Base-by-base conservation (phyloP, 2,329 filamentous ascomycete species). In the Aaosphaeria arxii region DNA sequence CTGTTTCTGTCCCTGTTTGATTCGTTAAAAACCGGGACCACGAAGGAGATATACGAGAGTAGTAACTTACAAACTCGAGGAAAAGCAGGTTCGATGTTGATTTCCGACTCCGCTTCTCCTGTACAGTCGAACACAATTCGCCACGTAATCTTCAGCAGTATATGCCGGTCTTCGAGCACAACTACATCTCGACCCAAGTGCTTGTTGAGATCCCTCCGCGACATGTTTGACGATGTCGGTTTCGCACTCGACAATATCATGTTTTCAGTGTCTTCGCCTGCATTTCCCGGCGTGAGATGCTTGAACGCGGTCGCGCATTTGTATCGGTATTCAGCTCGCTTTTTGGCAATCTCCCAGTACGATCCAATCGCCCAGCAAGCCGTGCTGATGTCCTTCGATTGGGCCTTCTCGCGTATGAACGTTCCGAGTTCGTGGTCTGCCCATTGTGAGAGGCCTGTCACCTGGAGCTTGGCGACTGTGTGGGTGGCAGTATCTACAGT, bases 41-140 rank as follows among this genome's bases (percentile, higher is more conserved):
- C 46, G 41, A 52, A 32, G 44, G 17, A 11, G 30, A 17, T 44
- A 29, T 30, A 11, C 28, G 7, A 36, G 7, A n/a, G n/a, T n/a
- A 36, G 4, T n/a, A 17, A 58, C 84, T 78, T 69, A 88, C 85
- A 89, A 62, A 80, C 81, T 6, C 72, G 75, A 0, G 86, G 85
- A 38, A 84, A 71, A 4, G 79, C 78, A 2, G 83, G 71, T 52
- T 81, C 63, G 7, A 85, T 72, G 4, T 70, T 71, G 11, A 88
- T 67, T 40, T 73, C 73, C 55, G 80, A 87, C 58, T 80, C 78
- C 4, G 83, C 85, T 61, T 89, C 86, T 5, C 86, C 86, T 0
- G 85, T 85, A 86, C 85, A 89, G 64, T 89, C 86, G 58, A 89
- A 87, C 2, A 70, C 68, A 40, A 87, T 83, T 42, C 68, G 73